Evolutionary conservation across 306 rosid genomes (phyloP).

Genomic region (Ziziphus jujuba): DNA sequence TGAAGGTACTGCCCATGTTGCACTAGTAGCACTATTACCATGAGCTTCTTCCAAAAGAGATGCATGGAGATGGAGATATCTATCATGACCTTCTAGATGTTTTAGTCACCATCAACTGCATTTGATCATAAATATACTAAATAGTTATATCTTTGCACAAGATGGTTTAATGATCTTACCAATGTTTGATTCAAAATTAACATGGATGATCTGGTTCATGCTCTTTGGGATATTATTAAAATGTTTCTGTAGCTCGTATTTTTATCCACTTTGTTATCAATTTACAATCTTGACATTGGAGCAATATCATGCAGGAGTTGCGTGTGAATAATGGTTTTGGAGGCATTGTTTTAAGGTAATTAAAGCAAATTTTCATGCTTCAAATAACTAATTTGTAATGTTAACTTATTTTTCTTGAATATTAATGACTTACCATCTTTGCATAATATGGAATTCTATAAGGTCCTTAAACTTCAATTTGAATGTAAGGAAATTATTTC

Average conservation of each 20-base stretch:
- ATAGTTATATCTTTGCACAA: background rate
- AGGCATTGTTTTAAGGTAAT: conserved; percentile 83
- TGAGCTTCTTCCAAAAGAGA: background rate
- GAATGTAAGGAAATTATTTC: no score
- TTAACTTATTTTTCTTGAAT: conserved; percentile 1
- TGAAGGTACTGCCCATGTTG: background rate
- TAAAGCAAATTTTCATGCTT: conserved; percentile 13
- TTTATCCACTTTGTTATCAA: background rate
- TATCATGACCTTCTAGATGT: no score
- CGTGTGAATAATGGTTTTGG: conserved; percentile 94
- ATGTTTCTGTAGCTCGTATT: background rate
- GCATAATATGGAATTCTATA: background rate
- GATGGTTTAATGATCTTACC: background rate
- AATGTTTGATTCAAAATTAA: background rate
- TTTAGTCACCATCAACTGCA: no score
- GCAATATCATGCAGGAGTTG: conserved; percentile 70
- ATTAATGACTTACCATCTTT: background rate
- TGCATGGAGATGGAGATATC: conserved; percentile 1
- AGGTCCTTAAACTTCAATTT: background rate
- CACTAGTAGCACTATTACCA: background rate
- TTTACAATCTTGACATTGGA: conserved; percentile 23
- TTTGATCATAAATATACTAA: no score
- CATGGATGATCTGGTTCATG: background rate
- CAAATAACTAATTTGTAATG: conserved; percentile 5
- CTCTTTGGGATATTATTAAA: background rate